These are phyloP conservation scores for Tulasnella sp. DNA, from an alignment of 768 basidiomycete species.

Conservation along the genomic window DNA sequence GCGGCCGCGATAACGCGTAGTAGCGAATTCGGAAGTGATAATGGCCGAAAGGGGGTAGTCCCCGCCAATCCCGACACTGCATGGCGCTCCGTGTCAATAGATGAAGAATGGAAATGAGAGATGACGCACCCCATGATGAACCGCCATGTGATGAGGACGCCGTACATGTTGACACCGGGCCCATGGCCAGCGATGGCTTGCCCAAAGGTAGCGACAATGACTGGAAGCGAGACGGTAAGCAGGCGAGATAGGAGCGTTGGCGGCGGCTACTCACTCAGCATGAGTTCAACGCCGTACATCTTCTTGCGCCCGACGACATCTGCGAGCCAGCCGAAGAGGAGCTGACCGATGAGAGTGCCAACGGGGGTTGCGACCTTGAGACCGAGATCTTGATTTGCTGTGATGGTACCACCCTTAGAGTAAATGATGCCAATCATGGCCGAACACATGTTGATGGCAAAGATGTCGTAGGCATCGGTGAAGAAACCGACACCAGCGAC, in stretches of 20 bases:
- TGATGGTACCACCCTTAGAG: slow-evolving; percentile 31
- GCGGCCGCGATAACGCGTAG: slow-evolving; percentile 61
- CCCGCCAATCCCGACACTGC: slow-evolving; percentile 77
- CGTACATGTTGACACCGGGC: slow-evolving; percentile 57
- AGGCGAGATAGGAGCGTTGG: background rate
- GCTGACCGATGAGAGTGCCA: slow-evolving; percentile 61
- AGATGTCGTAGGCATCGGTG: slow-evolving; percentile 79
- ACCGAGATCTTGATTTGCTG: slow-evolving; percentile 56
- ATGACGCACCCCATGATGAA: slow-evolving; percentile 45
- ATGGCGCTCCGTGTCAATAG: slow-evolving; percentile 27
- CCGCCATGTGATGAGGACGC: slow-evolving; percentile 71
- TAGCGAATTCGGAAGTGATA: slow-evolving; percentile 72
- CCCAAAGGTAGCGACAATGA: slow-evolving; percentile 65
- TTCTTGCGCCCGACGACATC: slow-evolving; percentile 50
- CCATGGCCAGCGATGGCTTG: slow-evolving; percentile 63
- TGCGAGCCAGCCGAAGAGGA: slow-evolving; percentile 65
- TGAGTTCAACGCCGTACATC: slow-evolving; percentile 50
- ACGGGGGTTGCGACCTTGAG: slow-evolving; percentile 67
- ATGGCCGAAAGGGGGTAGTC: slow-evolving; percentile 80
- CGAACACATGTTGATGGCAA: slow-evolving; percentile 75
- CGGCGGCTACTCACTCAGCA: slow-evolving; percentile 37
- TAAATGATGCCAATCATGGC: slow-evolving; percentile 13
- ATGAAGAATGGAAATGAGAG: slow-evolving; percentile 16
- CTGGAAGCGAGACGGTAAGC: slow-evolving; percentile 9
- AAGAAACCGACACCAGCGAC: slow-evolving; percentile 77